These are phyloP conservation scores for Lepiota venenata DNA, from an alignment of 768 basidiomycete genomes.

Conservation along the genomic window DNA sequence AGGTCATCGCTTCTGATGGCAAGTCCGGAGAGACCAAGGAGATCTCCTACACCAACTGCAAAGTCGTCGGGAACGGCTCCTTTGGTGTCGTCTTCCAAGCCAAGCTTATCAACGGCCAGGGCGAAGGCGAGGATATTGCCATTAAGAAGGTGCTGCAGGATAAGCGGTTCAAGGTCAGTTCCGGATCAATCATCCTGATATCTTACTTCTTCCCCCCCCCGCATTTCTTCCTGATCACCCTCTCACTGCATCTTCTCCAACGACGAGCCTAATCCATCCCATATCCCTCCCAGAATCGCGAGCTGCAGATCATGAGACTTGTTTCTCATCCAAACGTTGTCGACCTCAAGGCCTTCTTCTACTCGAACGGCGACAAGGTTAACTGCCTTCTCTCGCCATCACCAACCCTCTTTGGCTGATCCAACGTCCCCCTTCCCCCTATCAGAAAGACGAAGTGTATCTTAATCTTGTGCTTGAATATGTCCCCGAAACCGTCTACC, in stretches of 20 bases:
- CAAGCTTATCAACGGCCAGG: constrained; percentile 66
- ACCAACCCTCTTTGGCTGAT: neutral
- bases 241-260: neutral
- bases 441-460: constrained; percentile 98
- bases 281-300: constrained; percentile 74
- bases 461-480: constrained; percentile 99
- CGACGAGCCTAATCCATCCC: neutral
- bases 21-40: constrained; percentile 87
- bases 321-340: constrained; percentile 98
- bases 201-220: constrained; percentile 12
- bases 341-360: constrained; percentile 97
- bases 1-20: constrained; percentile 93
- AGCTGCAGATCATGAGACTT: constrained; percentile 98
- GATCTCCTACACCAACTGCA: constrained; percentile 94
- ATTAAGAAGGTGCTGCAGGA: constrained; percentile 99
- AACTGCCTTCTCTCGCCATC: constrained; percentile 20
- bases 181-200: constrained; percentile 17
- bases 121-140: constrained; percentile 83
- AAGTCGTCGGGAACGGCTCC: constrained; percentile 97
- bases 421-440: neutral
- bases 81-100: constrained; percentile 99
- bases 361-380: constrained; percentile 99
- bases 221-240: neutral
- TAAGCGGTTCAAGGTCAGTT: constrained; percentile 97
- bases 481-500: constrained; percentile 99